Evolutionary conservation across 768 basidiomycete species (phyloP), one percentile per base, ranked within the genome.

Genomic region (Psilocybe subaeruginosa): DNA sequence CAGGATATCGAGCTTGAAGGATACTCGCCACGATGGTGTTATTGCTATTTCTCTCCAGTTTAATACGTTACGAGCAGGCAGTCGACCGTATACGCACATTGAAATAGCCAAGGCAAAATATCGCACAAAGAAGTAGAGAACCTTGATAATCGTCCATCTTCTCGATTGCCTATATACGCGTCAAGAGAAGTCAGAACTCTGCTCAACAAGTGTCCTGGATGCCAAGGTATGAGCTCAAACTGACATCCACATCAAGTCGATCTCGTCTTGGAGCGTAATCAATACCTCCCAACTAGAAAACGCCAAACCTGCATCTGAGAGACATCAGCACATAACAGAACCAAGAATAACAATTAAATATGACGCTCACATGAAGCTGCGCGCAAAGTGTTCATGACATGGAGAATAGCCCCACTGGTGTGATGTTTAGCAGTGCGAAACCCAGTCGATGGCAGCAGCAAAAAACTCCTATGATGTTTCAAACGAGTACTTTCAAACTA

Each of bases 61-160:
- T 23, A 43, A 46, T 23, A 23, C 19, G 27, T 19, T 29, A 12
- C 7, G 8, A 37, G 7, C 12, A 33, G 7, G 23, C 41, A 11
- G 9, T 29, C 16, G 17, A 31, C 29, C 53, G 41, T 35, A 23
- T 11, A 23, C 49, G 8, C 33, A 69, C 64, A 61, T 55, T 48
- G 68, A 68, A 50, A 64, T 54, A 3, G 49, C 60, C 27, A 69
- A 52, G 19, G 59, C 58, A 54, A 67, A 64, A 46, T 70, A 68
- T 56, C 66, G 60, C 27, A 58, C 59, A 46, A 69, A 66, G 30
- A 69, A 58, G 52, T 67, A 69, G 12, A 69, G 60, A 16, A 54
- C 27, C 48, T 66, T 68, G n/a, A 66, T 37, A 17, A 68, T 54
- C 16, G 64, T 66, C 27, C 58, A 19, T 54, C 53, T 60, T 17